These are phyloP conservation scores for Dioszegia crocea DNA, from an alignment of 768 basidiomycete genomes.

Conservation along the genomic window DNA sequence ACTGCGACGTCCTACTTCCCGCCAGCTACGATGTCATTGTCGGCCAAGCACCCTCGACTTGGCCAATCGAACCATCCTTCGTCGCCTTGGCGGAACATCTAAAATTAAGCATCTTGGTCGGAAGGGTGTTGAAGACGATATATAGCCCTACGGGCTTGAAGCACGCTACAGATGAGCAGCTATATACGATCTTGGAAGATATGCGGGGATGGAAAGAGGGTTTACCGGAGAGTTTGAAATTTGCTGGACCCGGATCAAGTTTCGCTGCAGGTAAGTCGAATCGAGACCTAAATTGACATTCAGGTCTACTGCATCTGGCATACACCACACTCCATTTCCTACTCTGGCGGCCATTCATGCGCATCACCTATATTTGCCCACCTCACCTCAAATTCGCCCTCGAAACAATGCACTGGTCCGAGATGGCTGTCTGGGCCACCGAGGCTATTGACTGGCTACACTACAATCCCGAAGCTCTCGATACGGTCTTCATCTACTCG, in stretches of 20 bases:
- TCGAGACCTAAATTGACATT: background rate
- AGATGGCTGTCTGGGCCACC: slow-evolving; percentile 66
- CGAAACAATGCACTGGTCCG: slow-evolving; percentile 73
- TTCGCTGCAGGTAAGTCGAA: slow-evolving; percentile 59
- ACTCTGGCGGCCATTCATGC: slow-evolving; percentile 97
- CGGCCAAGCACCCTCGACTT: slow-evolving; percentile 56
- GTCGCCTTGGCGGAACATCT: slow-evolving; percentile 65
- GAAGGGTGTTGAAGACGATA: slow-evolving; percentile 84
- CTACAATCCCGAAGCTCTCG: slow-evolving; percentile 71
- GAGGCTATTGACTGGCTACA: slow-evolving; percentile 89
- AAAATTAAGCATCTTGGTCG: slow-evolving; percentile 83
- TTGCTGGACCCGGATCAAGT: slow-evolving; percentile 65
- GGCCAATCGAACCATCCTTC: slow-evolving; percentile 32
- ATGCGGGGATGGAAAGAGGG: slow-evolving; percentile 67
- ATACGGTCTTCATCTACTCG: slow-evolving; percentile 79
- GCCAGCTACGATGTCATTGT: slow-evolving; percentile 67
- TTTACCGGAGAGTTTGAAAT: slow-evolving; percentile 73
- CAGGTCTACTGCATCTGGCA: slow-evolving; percentile 80
- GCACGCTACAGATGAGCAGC: slow-evolving; percentile 74
- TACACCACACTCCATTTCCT: slow-evolving; percentile 91
- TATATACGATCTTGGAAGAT: slow-evolving; percentile 54
- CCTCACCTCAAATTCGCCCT: slow-evolving; percentile 81
- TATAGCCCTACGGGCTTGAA: slow-evolving; percentile 90
- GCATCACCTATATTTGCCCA: slow-evolving; percentile 88
- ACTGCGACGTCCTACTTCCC: slow-evolving; percentile 91